Percentiles rank a stretch among this genome's conserved stretches.
These are phyloP conservation scores for Spatholobus suberectus DNA, from an alignment of 306 rosid genomes.

Conservation along the genomic window DNA sequence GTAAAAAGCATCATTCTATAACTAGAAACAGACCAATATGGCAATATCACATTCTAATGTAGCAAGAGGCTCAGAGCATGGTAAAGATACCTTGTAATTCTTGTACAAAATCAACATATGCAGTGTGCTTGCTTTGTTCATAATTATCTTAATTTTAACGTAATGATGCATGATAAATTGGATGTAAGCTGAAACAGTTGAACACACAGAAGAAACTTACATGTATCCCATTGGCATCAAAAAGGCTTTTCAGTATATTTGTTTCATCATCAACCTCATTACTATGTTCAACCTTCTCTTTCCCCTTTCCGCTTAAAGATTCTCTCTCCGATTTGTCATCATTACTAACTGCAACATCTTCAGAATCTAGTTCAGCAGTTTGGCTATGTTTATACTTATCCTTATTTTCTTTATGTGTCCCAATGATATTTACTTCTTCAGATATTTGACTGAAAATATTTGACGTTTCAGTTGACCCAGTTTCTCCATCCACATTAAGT, in stretches of 20 bases:
- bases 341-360: constrained; percentile 45
- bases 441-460: constrained; percentile 78
- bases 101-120: constrained; percentile 7
- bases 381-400: constrained; percentile 43
- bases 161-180: constrained; percentile 25
- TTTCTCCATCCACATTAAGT: constrained; percentile 72
- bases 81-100: constrained; percentile 24
- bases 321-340: constrained; percentile 44
- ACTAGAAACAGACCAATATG: constrained; percentile 12
- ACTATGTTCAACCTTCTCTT: constrained; percentile 64
- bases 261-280: constrained; percentile 72
- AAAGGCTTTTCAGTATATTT: constrained; percentile 75
- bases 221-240: constrained; percentile 89
- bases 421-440: constrained; percentile 70
- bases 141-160: constrained; percentile 18
- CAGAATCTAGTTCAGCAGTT: constrained; percentile 39
- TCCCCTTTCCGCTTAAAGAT: constrained; percentile 57
- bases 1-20: neutral
- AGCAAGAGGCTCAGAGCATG: neutral
- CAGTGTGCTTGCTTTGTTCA: constrained; percentile 29
- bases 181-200: constrained; percentile 11
- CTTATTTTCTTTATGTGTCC: constrained; percentile 58
- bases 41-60: constrained; percentile 25
- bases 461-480: constrained; percentile 88
- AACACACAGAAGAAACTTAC: constrained; percentile 57